phyloP scores from a whole-genome alignment of 139 green algal species.

The Chlamydomonas sp. region DNA sequence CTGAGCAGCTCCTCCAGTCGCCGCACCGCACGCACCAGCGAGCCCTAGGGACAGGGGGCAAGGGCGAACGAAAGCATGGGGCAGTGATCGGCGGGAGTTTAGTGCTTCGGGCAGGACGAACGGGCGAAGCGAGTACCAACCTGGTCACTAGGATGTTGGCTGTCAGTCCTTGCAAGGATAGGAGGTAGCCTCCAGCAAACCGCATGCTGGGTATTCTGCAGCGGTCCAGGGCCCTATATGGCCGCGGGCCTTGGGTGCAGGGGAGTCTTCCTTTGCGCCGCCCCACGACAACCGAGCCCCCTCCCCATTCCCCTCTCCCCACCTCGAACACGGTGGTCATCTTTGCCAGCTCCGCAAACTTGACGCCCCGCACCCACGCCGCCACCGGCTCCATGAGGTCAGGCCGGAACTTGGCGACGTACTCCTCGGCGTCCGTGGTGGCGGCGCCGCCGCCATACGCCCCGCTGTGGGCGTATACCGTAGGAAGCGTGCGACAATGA shows the following conservation, averaged over 20 bases:
- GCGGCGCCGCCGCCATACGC: not conserved
- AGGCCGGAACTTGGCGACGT: slow-evolving; percentile 74
- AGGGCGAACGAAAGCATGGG: not conserved
- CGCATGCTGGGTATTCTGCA: no score
- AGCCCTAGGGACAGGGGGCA: slow-evolving; percentile 55
- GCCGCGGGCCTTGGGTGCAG: no score
- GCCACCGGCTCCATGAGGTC: slow-evolving; percentile 79
- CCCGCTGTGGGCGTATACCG: not conserved
- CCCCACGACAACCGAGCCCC: no score
- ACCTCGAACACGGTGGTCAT: slow-evolving; percentile 72
- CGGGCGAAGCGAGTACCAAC: no score
- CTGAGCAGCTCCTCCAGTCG: slow-evolving; percentile 84
- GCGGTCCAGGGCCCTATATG: no score
- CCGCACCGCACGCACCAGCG: slow-evolving; percentile 79
- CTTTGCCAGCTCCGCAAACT: slow-evolving; percentile 70
- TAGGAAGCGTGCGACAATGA: no score
- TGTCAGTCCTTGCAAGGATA: no score
- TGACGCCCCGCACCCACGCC: slow-evolving; percentile 71
- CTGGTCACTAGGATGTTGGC: no score
- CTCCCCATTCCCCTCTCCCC: not conserved
- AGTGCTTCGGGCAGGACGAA: no score
- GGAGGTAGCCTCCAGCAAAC: no score
- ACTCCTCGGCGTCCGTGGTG: slow-evolving; percentile 68
- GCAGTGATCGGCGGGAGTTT: no score
- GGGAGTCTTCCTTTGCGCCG: no score